Evolutionary conservation across 495 filamentous ascomycete species (phyloP), one percentile per base, ranked within the genome.

Genomic region (Pseudevernia furfuracea): DNA sequence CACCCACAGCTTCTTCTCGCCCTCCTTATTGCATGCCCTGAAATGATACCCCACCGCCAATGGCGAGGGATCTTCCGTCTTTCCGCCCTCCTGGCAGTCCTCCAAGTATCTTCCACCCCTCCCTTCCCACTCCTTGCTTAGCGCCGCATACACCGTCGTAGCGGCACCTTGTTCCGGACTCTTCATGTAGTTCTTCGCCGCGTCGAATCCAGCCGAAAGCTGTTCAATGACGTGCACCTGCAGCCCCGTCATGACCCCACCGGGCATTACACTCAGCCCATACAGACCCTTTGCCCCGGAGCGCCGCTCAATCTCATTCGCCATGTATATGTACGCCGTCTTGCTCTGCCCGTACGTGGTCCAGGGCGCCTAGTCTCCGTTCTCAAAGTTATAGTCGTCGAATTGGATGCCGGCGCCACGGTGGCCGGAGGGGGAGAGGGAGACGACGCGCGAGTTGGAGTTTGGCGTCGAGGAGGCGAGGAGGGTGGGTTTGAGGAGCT

Each of bases 371-470:
- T 83, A 83, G 12, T 66, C 72, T 0, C 63, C 61, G 23, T 73
- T 71, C 10, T 75, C 68, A 48, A 78, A 70, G 59, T 72, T 71
- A 61, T 73, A 68, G 67, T 78, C 69, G 41, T 72, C 73, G 56
- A 74, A 67, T 17, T 44, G 58, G 28, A 78, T 39, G 5, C 46
- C 48, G 0, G 59, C 46, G 41, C 46, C 58, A 34, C 75, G 73
- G 64, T 82, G 79, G 28, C 70, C 78, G 8, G 70, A 65, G 25
- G 75, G 78, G 36, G 76, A 70, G 39, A 82, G 70, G 37, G 62
- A 66, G 21, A 82, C 72, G 15, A 79, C 79, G 12, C 79, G 73
- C 14, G 80, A 81, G 61, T 74, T 62, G 67, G 76, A 77, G 0
- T 48, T 44, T 0, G 77, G 73, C 23, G 75, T 75, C 2, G 75